Evolutionary conservation across 2,329 filamentous ascomycete species (phyloP).

Genomic region (Ramularia endophylla): DNA sequence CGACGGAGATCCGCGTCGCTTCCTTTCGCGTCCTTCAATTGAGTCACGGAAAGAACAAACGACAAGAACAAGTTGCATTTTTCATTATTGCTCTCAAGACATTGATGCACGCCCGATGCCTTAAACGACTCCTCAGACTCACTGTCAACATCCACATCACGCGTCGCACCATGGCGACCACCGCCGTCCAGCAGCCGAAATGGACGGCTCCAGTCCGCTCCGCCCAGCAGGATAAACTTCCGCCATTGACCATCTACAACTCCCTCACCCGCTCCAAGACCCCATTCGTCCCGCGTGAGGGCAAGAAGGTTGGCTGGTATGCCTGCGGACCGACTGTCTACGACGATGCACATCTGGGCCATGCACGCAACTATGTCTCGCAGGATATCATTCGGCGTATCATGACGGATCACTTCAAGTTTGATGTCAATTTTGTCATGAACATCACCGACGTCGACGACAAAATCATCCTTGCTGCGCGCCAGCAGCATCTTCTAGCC

Average conservation of each 20-base stretch:
- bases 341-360: constrained; percentile 74
- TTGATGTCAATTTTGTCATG: constrained; percentile 81
- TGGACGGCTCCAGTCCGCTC: constrained; percentile 30
- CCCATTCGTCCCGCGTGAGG: constrained; percentile 67
- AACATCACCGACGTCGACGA: constrained; percentile 79
- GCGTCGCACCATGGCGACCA: constrained; percentile 6
- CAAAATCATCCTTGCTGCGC: constrained; percentile 58
- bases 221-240: constrained; percentile 31
- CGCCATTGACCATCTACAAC: constrained; percentile 71
- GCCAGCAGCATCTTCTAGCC: constrained; percentile 71
- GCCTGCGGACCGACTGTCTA: constrained; percentile 79
- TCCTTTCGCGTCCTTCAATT: no score
- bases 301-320: constrained; percentile 73
- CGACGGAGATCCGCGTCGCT: no score
- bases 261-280: constrained; percentile 70
- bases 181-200: constrained; percentile 19
- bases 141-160: not conserved
- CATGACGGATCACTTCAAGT: constrained; percentile 75
- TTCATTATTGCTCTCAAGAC: no score
- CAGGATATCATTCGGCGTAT: constrained; percentile 85
- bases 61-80: no score
- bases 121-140: no score
- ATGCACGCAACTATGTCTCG: constrained; percentile 85
- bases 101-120: no score
- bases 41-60: no score